Conservation (phyloP, 331 rosid genomes). For the Spiraea crenata region DNA sequence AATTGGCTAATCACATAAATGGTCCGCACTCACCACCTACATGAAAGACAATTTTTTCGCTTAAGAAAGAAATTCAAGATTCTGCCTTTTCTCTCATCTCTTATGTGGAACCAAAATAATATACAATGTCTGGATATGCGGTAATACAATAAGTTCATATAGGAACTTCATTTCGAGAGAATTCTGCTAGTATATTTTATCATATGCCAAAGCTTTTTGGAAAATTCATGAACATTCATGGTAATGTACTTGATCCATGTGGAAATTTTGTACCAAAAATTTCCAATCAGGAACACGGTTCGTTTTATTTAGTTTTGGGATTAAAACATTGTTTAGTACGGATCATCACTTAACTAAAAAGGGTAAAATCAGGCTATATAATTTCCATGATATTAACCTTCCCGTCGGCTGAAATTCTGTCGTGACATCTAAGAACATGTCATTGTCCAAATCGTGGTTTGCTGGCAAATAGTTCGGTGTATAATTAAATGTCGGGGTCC, state of each 20-base stretch:
- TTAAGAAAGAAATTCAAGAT: too few species aligned
- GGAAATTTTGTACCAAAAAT: too few species aligned
- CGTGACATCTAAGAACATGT: neutral
- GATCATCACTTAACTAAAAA: neutral
- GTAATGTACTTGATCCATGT: too few species aligned
- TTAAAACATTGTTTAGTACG: neutral
- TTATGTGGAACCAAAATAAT: too few species aligned
- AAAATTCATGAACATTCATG: too few species aligned
- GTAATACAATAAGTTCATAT: too few species aligned
- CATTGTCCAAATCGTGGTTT: neutral
- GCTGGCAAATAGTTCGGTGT: neutral
- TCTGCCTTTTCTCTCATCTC: too few species aligned
- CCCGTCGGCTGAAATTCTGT: neutral
- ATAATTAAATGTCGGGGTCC: neutral
- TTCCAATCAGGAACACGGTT: too few species aligned
- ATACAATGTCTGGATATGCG: too few species aligned
- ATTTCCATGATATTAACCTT: neutral
- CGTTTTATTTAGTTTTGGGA: neutral
- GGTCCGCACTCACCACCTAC: neutral
- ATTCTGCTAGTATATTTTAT: too few species aligned
- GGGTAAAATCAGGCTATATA: neutral
- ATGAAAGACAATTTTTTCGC: neutral
- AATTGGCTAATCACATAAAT: neutral
- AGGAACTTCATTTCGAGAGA: too few species aligned
- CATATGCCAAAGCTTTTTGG: too few species aligned